A percentile compares a stretch with the other conserved stretches of the same genome.
Evolutionary conservation across 192 early-diverging fungal genomes (phyloP).

Genomic region (Gaertneriomyces sp.): DNA sequence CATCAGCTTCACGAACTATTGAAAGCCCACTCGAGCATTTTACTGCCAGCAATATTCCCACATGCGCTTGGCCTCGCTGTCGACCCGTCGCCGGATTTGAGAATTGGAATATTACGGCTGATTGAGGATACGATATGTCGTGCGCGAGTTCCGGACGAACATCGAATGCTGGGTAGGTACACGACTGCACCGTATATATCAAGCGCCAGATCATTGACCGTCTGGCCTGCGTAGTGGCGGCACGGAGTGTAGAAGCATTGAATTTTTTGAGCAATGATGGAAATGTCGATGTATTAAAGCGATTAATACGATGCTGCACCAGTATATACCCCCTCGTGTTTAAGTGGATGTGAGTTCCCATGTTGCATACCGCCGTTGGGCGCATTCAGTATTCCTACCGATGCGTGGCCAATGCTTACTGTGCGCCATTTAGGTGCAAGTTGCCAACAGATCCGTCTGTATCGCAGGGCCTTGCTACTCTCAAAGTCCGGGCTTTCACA

Average conservation of each 20-base stretch:
- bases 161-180: constrained; percentile 20
- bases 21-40: constrained; percentile 10
- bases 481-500: constrained; percentile 21
- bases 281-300: constrained; percentile 21
- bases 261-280: constrained; percentile 19
- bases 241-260: constrained; percentile 17
- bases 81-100: constrained; percentile 20
- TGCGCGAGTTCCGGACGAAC: constrained; percentile 19
- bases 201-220: not conserved
- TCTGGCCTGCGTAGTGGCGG: not conserved
- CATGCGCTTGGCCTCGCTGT: constrained; percentile 18
- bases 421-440: constrained; percentile 10
- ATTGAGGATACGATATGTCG: constrained; percentile 22
- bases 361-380: not conserved
- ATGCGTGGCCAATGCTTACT: not conserved
- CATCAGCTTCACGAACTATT: constrained; percentile 24
- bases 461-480: constrained; percentile 20
- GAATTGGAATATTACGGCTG: constrained; percentile 13
- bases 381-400: not conserved
- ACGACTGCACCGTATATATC: not conserved
- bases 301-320: constrained; percentile 24
- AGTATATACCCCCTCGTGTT: constrained; percentile 29
- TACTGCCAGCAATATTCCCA: constrained; percentile 22
- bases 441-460: constrained; percentile 11
- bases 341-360: constrained; percentile 32